Percentiles rank a stretch among this genome's conserved stretches.
phyloP scores from a whole-genome alignment of 129 eudicot genomes.

The Artemisia tridentata region DNA sequence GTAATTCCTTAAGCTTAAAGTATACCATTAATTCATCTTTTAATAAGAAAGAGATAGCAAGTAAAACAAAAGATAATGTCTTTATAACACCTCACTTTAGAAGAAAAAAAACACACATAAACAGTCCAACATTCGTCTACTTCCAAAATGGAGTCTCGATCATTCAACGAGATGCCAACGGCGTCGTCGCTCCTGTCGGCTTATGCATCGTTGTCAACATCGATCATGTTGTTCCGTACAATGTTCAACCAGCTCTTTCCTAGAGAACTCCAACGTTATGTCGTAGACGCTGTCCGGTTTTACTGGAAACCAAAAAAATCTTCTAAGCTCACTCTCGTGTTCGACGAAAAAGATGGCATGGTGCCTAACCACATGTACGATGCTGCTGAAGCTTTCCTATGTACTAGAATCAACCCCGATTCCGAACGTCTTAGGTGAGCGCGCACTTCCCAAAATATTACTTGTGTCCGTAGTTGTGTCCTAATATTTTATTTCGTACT shows the following conservation, averaged over 20 bases:
- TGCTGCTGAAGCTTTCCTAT: slow-evolving; percentile 64
- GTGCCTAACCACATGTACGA: slow-evolving; percentile 54
- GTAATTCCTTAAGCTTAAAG: too few relatives aligned
- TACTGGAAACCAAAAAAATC: slow-evolving; percentile 38
- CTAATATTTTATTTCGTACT: too few relatives aligned
- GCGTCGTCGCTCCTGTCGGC: slow-evolving; percentile 56
- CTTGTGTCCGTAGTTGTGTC: too few relatives aligned
- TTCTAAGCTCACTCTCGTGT: slow-evolving; percentile 38
- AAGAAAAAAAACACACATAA: too few relatives aligned
- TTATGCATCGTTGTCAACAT: slow-evolving; percentile 62
- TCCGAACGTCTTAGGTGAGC: slow-evolving; percentile 43
- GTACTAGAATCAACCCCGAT: slow-evolving; percentile 47
- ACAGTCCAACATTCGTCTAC: too few relatives aligned
- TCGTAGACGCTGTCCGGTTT: slow-evolving; percentile 29
- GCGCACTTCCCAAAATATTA: too few relatives aligned
- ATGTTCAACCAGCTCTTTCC: slow-evolving; percentile 71
- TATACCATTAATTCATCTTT: too few relatives aligned
- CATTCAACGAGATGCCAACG: slow-evolving; percentile 39
- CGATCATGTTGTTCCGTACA: slow-evolving; percentile 63
- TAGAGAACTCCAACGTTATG: slow-evolving; percentile 30
- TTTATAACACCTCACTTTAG: too few relatives aligned
- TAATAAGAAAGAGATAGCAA: too few relatives aligned
- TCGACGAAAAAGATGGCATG: slow-evolving; percentile 60
- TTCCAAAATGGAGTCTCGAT: slow-evolving; percentile 26
- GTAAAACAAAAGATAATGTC: too few relatives aligned